Base-by-base conservation (phyloP, 1,139 yeast species). In the Pichia sp. region DNA sequence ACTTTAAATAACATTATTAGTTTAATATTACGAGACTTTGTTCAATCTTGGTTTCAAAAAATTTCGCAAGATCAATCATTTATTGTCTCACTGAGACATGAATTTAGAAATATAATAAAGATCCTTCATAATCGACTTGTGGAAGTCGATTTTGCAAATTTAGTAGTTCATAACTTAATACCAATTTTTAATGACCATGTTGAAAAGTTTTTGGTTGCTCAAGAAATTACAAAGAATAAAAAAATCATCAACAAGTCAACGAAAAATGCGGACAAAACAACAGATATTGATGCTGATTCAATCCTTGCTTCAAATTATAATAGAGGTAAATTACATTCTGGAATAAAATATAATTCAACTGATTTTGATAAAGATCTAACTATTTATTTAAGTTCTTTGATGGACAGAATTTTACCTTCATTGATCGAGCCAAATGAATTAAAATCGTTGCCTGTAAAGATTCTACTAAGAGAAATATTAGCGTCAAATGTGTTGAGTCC, bases 151-250 rank as follows among this genome's bases (percentile, higher is more conserved):
- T 66, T 78, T 45, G 73, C 89, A 0, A 74, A 73, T 42, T 59
- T 87, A 32, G 53, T 85, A 3, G 81, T 86, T 1, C 67, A 79
- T 18, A 74, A 73, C 42, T 45, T 86, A 0, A 50, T 86, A 6
- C 96, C 96, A 0, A 59, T 82, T 1, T 24, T 88, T 1, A 82
- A 86, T 2, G 79, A 76, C 18, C 96, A 89, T 61, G 75, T 83
- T 51, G 67, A 70, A 8, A 69, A 71, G 12, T 85, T 74, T 59
- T 67, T 74, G 3, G 59, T 62, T 7, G 87, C 95, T 0, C 82
- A 77, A 47, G 79, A 74, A 18, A 48, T 65, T 0, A 72, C 74
- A 0, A 61, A 50, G 20, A 54, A 53, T 25, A 62, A 52, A 42
- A 61, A 61, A 45, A 45, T 59, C 0, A 42, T 50, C 48, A 35